Base-by-base conservation (phyloP, 495 filamentous ascomycete species). In the Corynascus novoguineensis region DNA sequence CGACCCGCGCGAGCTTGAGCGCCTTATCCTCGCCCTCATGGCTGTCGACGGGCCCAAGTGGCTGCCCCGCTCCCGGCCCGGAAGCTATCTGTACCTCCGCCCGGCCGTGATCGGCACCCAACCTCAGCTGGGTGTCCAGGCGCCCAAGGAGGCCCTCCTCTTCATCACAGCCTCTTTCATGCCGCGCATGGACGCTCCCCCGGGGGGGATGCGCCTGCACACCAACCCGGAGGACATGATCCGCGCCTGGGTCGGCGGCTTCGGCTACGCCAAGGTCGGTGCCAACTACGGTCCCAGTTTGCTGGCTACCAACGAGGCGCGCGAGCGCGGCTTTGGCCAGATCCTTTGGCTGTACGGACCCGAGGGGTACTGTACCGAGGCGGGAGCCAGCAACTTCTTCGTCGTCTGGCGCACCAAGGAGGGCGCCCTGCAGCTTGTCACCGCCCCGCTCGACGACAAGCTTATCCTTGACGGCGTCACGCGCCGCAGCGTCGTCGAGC, bases 371-470 rank as follows among this genome's bases (percentile, higher is more conserved):
- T 87, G 95, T 41, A 96, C 91, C 5, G 91, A 96, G 74, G 90
- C 90, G 1, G 91, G 91, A n/a, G 90, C 90, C 10, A 86, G 81
- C 55, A 96, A 96, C 70, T 95, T 97, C 76, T 95, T 97, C 71
- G 79, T 95, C 11, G 75, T 95, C 24, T 89, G 88, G 87, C 80
- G 80, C 59, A 85, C 82, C 29, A 78, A 75, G 66, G 79, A 86
- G 48, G 84, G 83, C 3, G 81, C 78, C 66, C 59, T 81, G 38
- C 80, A 96, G 77, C 77, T 97, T 28, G 76, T 96, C 35, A 97
- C 92, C 10, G 88, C 92, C 46, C 86, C 88, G 0, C 69, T 96
- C 48, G 86, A 84, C 37, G 88, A 86, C 68, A 83, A 85, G 68
- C 76, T 96, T 51, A 93, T 97, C 63, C 74, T 97, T 15, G 84